phyloP scores from a whole-genome alignment of 345 rosid genomes.

The Eucalyptus caleyi region DNA sequence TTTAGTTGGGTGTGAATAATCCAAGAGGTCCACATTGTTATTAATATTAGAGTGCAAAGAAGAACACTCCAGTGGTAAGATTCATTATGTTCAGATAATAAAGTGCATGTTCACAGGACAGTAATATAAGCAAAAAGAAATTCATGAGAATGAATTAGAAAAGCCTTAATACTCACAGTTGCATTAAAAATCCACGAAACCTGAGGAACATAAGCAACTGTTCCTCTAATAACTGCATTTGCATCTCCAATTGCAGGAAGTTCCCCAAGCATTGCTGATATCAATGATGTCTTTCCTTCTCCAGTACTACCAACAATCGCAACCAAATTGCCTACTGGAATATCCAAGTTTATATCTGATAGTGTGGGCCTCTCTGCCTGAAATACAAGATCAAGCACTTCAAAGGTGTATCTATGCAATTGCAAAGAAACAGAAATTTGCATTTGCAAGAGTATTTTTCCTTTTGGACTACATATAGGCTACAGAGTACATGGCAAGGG shows the following conservation, averaged over 20 bases:
- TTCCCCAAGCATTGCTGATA: constrained; percentile 99
- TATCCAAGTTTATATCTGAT: constrained; percentile 76
- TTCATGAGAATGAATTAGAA: neutral
- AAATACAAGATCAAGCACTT: neutral
- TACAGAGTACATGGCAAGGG: neutral
- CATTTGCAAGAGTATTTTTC: neutral
- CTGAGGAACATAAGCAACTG: constrained; percentile 96
- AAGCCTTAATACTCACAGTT: constrained; percentile 39
- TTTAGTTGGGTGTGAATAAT: neutral
- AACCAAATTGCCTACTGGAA: constrained; percentile 87
- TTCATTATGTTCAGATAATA: neutral
- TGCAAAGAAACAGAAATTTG: neutral
- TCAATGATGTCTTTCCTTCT: constrained; percentile 93
- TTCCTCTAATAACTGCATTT: constrained; percentile 64
- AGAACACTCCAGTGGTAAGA: neutral
- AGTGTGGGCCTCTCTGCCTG: constrained; percentile 89
- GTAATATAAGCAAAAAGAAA: neutral
- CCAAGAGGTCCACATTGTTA: neutral
- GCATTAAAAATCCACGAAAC: constrained; percentile 99
- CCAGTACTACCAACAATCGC: constrained; percentile 98
- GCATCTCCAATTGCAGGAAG: constrained; percentile 72
- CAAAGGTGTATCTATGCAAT: neutral
- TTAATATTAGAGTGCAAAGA: neutral
- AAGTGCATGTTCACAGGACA: neutral
- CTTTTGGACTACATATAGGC: neutral